Evolutionary conservation across 1,139 yeast species (phyloP).

Genomic region (Candida pseudoviswanathii): DNA sequence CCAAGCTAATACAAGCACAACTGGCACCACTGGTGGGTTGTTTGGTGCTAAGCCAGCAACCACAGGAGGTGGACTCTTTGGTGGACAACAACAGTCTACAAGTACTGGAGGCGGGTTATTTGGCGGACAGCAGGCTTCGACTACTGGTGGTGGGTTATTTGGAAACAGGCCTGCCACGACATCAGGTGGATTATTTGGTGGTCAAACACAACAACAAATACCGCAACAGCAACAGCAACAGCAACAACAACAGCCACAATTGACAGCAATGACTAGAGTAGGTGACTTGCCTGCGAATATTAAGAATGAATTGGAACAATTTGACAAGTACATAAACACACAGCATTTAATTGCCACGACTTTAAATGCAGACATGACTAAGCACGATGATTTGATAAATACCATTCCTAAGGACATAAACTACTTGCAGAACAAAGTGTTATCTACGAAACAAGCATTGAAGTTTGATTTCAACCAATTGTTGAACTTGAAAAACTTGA

Average conservation of each 20-base stretch:
- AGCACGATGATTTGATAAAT: slow-evolving; percentile 69
- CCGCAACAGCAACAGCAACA: slow-evolving; percentile 12
- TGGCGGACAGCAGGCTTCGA: slow-evolving; percentile 15
- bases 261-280: slow-evolving; percentile 85
- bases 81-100: slow-evolving; percentile 15
- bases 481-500: slow-evolving; percentile 36
- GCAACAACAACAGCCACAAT: slow-evolving; percentile 33
- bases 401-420: slow-evolving; percentile 87
- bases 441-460: slow-evolving; percentile 70
- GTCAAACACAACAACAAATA: slow-evolving; percentile 10
- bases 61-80: slow-evolving; percentile 27
- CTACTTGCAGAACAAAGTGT: slow-evolving; percentile 63
- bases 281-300: slow-evolving; percentile 81
- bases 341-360: slow-evolving; percentile 85
- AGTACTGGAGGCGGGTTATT: slow-evolving; percentile 21
- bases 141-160: slow-evolving; percentile 20
- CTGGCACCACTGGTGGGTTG: slow-evolving; percentile 6
- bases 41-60: slow-evolving; percentile 9
- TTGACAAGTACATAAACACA: slow-evolving; percentile 80
- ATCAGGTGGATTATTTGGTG: slow-evolving; percentile 22
- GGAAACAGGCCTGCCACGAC: slow-evolving; percentile 17
- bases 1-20: slow-evolving; percentile 10
- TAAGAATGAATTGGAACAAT: slow-evolving; percentile 70
- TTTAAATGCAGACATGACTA: slow-evolving; percentile 61
- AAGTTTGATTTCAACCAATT: slow-evolving; percentile 43